Conservation (phyloP, 352 stramenopile genomes). For the Phytophthora palmivora region DNA sequence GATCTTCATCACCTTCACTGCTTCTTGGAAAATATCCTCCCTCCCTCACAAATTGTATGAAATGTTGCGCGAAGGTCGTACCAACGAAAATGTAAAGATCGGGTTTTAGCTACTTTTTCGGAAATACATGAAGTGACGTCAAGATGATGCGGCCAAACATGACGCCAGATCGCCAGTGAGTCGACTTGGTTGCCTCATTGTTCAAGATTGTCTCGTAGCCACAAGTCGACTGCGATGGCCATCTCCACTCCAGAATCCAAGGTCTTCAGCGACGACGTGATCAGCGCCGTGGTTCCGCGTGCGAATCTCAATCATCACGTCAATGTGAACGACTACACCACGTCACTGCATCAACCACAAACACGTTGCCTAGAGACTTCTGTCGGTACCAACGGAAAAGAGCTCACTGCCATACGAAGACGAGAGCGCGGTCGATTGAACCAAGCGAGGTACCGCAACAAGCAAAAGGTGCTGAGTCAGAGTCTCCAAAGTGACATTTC, state of each 20-base stretch:
- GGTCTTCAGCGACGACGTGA: slow-evolving; percentile 5
- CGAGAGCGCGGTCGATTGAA: slow-evolving; percentile 7
- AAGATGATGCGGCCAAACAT: neutral
- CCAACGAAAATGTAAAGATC: slow-evolving; percentile 8
- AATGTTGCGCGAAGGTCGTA: slow-evolving; percentile 27
- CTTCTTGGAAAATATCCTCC: slow-evolving; percentile 35
- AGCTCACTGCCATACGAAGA: neutral
- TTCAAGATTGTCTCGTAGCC: neutral
- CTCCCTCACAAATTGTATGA: slow-evolving; percentile 5
- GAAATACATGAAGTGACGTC: too few relatives aligned
- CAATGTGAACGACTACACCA: neutral
- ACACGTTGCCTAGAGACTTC: neutral
- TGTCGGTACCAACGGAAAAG: neutral
- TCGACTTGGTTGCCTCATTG: neutral
- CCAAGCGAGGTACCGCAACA: slow-evolving; percentile 4
- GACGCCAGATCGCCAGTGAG: neutral
- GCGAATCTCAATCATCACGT: neutral
- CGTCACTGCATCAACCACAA: neutral
- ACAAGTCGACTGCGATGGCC: slow-evolving; percentile 1
- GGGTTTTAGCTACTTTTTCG: too few relatives aligned
- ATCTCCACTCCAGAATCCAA: neutral
- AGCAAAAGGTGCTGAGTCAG: neutral
- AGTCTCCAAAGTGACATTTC: slow-evolving; percentile 1
- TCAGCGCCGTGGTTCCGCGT: neutral
- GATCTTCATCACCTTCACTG: slow-evolving; percentile 32